Conservation (phyloP, 805 yeast genomes). For the Candida verbasci region DNA sequence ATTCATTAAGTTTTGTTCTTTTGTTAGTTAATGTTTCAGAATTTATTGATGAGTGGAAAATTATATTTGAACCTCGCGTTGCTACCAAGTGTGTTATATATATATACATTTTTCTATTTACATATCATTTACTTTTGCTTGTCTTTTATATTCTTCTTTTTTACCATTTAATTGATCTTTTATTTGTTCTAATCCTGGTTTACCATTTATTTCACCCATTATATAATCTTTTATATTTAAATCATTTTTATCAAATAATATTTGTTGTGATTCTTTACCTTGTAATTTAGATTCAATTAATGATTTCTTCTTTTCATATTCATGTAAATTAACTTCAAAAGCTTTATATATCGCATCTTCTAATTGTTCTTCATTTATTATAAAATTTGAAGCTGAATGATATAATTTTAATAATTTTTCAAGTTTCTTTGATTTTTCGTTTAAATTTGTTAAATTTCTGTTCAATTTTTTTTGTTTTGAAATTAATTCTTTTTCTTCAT, state of each 20-base stretch:
- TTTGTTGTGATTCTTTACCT: constrained; percentile 24
- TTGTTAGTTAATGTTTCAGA: not conserved
- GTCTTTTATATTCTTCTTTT: constrained; percentile 29
- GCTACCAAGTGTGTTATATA: constrained; percentile 1
- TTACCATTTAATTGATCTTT: constrained; percentile 38
- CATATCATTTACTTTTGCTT: constrained; percentile 29
- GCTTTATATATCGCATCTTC: constrained; percentile 55
- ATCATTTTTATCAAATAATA: constrained; percentile 27
- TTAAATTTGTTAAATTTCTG: constrained; percentile 52
- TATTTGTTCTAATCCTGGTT: constrained; percentile 37
- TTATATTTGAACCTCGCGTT: not conserved
- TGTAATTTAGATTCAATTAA: constrained; percentile 33
- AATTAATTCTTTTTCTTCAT: constrained; percentile 58
- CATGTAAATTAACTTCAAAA: constrained; percentile 38
- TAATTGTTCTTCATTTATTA: constrained; percentile 67
- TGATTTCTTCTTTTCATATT: constrained; percentile 30
- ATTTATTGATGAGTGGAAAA: not conserved
- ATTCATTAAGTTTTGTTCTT: not conserved
- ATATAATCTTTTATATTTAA: constrained; percentile 31
- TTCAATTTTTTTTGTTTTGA: constrained; percentile 62
- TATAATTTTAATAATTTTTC: constrained; percentile 62
- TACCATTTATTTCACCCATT: constrained; percentile 36
- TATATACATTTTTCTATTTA: constrained; percentile 1
- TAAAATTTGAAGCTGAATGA: constrained; percentile 63
- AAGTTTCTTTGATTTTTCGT: constrained; percentile 50